These are phyloP conservation scores for Cordyceps pruinosa DNA, from an alignment of 2,329 filamentous ascomycete species.

Conservation along the genomic window DNA sequence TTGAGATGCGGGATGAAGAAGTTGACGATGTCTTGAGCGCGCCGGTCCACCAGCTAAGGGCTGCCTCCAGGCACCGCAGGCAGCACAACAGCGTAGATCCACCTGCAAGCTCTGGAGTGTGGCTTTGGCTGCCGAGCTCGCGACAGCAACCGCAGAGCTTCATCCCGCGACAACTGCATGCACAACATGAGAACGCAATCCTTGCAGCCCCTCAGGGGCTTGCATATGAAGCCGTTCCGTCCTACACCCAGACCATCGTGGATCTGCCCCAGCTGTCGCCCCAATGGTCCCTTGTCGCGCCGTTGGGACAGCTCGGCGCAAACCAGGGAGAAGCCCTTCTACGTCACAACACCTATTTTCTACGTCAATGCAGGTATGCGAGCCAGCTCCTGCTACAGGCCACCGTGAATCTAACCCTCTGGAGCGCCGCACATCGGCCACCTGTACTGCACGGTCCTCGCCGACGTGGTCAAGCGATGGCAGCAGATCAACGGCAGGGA, in stretches of 20 bases:
- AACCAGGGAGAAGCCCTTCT: slow-evolving; percentile 65
- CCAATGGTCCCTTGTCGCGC: slow-evolving; percentile 16
- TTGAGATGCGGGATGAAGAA: background rate
- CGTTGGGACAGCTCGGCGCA: slow-evolving; percentile 25
- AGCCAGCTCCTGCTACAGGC: background rate
- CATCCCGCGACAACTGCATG: background rate
- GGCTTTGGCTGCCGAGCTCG: background rate
- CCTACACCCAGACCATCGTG: slow-evolving; percentile 18
- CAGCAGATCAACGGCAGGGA: slow-evolving; percentile 64
- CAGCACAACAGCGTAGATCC: slow-evolving; percentile 1
- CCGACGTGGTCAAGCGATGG: slow-evolving; percentile 91
- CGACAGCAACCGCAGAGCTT: too few relatives aligned
- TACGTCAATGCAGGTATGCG: slow-evolving; percentile 86
- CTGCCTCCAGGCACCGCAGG: background rate
- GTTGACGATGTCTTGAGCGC: background rate
- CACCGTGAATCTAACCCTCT: slow-evolving; percentile 9
- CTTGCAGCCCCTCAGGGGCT: slow-evolving; percentile 21
- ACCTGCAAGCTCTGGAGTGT: background rate
- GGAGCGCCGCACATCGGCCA: slow-evolving; percentile 89
- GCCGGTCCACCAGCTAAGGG: background rate
- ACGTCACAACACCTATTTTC: slow-evolving; percentile 95
- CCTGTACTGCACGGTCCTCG: slow-evolving; percentile 84
- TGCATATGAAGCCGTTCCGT: slow-evolving; percentile 18
- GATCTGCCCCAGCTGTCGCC: slow-evolving; percentile 24
- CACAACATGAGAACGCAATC: slow-evolving; percentile 23